Evolutionary conservation across 768 basidiomycete species (phyloP), one percentile per base, ranked within the genome.

Genomic region (Agaricus blazei): DNA sequence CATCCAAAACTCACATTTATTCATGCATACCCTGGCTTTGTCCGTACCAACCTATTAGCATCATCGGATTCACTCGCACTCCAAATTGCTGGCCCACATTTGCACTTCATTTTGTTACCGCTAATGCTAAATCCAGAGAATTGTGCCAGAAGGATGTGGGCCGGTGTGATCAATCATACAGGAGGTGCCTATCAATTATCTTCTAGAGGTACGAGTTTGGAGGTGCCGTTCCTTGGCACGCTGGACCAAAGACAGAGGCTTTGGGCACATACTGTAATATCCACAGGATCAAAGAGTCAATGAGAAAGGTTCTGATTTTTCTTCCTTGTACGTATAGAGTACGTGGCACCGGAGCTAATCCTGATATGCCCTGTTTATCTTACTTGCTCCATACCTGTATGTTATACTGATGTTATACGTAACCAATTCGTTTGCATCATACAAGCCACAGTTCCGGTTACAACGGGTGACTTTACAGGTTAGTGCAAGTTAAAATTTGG

Each of bases 1-100:
- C 60, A 77, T 36, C 75, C 75, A 6, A 60, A 41, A 9, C 53
- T 76, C 9, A 67, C 71, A 0, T 79, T 77, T 59, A 64, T 70
- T 7, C 75, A 77, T 56, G 60, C 69, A 0, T 68, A 65, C 40
- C 75, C 76, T 1, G 77, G 75, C 4, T 36, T 61, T 3, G 77
- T 78, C 11, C 64, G 69, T 14, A 77, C 78, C 0, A 51, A 55
- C 7, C 28, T 73, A 5, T 42, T 67, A 34, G 29, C 59, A 3
- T 56, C 63, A 4, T 68, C 70, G 3, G 64, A 69, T n/a, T 67
- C 70, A 4, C 36, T 54, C 19, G 23, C 63, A 15, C 38, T 70
- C 34, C 66, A 61, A 36, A 46, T 58, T 14, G 28, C 66, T 23
- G 62, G 62, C 0, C 51, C 62, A 29, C 0, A 68, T 26, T 12